A percentile compares a stretch with the other conserved stretches of the same genome.
These are phyloP conservation scores for Beverwykella pulmonaria DNA, from an alignment of 495 filamentous ascomycete genomes.

Conservation along the genomic window DNA sequence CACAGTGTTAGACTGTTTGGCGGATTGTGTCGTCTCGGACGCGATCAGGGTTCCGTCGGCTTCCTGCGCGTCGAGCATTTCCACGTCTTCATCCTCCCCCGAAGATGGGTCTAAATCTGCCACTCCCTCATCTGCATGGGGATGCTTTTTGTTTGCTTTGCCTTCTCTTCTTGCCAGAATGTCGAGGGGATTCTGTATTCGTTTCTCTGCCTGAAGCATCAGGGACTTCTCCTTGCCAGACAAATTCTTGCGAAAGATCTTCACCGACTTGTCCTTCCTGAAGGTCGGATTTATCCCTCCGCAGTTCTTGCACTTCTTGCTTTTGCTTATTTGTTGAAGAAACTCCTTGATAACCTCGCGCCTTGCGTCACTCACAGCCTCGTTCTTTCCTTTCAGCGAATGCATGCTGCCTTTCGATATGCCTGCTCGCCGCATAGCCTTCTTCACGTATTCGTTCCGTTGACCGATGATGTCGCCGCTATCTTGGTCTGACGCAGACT, in stretches of 20 bases:
- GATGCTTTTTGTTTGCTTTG: constrained; percentile 31
- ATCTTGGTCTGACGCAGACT: constrained; percentile 55
- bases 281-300: constrained; percentile 65
- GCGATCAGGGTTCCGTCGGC: constrained; percentile 44
- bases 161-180: constrained; percentile 41
- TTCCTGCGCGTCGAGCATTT: constrained; percentile 51
- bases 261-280: constrained; percentile 82
- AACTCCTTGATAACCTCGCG: constrained; percentile 78
- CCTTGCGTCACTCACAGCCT: constrained; percentile 75
- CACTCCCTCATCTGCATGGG: constrained; percentile 68
- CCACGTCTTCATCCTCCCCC: constrained; percentile 49
- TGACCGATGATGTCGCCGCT: constrained; percentile 64
- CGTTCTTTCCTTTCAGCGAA: constrained; percentile 70
- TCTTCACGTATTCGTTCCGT: constrained; percentile 70
- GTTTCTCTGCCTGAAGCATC: constrained; percentile 72
- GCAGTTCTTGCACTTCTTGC: constrained; percentile 74
- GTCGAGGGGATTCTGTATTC: constrained; percentile 62
- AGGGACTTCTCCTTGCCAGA: constrained; percentile 67
- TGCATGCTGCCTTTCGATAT: constrained; percentile 55
- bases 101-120: constrained; percentile 61
- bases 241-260: constrained; percentile 88
- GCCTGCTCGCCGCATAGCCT: constrained; percentile 57
- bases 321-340: constrained; percentile 63
- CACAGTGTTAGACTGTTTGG: constrained; percentile 43
- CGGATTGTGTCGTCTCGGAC: constrained; percentile 47